A percentile compares a stretch with the other conserved stretches of the same genome.
Conservation (phyloP, 106 monocot species). For the Dendrobium catenatum region DNA sequence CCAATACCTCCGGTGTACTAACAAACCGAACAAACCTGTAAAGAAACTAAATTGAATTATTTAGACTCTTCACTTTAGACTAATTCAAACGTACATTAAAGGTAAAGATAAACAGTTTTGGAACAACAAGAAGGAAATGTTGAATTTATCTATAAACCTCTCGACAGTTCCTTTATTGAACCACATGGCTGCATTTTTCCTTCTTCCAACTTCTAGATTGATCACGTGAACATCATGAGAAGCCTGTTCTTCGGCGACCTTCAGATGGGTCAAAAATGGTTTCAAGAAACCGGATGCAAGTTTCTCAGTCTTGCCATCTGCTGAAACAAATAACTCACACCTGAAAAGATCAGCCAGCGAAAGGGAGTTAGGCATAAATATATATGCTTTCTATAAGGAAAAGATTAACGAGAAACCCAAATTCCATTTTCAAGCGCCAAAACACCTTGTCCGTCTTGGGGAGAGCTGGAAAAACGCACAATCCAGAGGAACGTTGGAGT, state of each 20-base stretch:
- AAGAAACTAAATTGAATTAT: not conserved
- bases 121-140: not conserved
- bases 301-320: slow-evolving; percentile 77
- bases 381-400: not conserved
- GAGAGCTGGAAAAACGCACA: slow-evolving; percentile 87
- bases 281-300: slow-evolving; percentile 90
- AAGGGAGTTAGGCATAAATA: not conserved
- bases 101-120: not conserved
- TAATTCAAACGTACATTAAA: not conserved
- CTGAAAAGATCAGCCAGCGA: slow-evolving; percentile 28
- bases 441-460: slow-evolving; percentile 63
- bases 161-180: slow-evolving; percentile 32
- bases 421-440: slow-evolving; percentile 2
- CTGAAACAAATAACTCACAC: slow-evolving; percentile 82
- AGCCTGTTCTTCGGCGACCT: slow-evolving; percentile 76
- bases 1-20: slow-evolving; percentile 94
- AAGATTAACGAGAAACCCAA: not conserved
- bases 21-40: slow-evolving; percentile 96
- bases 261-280: slow-evolving; percentile 81
- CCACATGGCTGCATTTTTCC: slow-evolving; percentile 20
- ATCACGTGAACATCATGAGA: slow-evolving; percentile 34
- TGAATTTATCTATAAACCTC: slow-evolving; percentile 8
- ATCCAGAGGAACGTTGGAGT: slow-evolving; percentile 63
- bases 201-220: slow-evolving; percentile 18
- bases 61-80: not conserved